Evolutionary conservation across 345 rosid species (phyloP), one percentile per base, ranked within the genome.

Genomic region (Syzygium jambos): DNA sequence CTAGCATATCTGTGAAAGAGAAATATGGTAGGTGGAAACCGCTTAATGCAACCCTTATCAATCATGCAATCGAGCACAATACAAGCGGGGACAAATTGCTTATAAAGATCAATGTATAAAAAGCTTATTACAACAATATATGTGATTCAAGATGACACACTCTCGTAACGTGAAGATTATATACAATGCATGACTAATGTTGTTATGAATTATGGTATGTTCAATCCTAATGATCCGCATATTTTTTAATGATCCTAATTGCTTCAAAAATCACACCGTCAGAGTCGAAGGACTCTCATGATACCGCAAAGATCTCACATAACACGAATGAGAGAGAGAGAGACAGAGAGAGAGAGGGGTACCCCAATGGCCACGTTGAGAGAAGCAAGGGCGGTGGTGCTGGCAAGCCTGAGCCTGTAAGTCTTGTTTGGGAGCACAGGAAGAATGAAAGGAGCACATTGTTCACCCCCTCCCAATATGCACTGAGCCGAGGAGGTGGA

Each of bases 361-460:
- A 96, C 99, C 92, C 88, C 91, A 89, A 97, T 89, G 55, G 95
- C 95, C 41, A 97, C 88, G 91, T 95, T 95, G 93, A 96, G 97
- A 41, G 98, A 95, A 87, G 98, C 94, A 5, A 97, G 91, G 27
- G 98, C 92, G 11, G 99, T 95, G 80, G 93, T 85, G 82, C 98
- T 96, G 49, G 98, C 93, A 86, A 97, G 88, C 89, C 99, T 91
- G 83, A 97, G 88, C 88, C 99, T 90, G 85, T 97, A 97, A 2
- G 92, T 93, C 91, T 92, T 95, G 92, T 95, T 93, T 8, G 97
- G 98, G 14, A 68, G 89, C 23, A 96, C 98, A 4, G 85, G 88
- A 7, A 96, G 90, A 54, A 90, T 88, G 5, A 88, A 87, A 11
- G 99, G 98, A 29, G 98, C 95, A 53, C 98, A 98, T 49, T 92